phyloP scores from a whole-genome alignment of 1,284 basidiomycete species.

The Cryptococcus wingfieldii region DNA sequence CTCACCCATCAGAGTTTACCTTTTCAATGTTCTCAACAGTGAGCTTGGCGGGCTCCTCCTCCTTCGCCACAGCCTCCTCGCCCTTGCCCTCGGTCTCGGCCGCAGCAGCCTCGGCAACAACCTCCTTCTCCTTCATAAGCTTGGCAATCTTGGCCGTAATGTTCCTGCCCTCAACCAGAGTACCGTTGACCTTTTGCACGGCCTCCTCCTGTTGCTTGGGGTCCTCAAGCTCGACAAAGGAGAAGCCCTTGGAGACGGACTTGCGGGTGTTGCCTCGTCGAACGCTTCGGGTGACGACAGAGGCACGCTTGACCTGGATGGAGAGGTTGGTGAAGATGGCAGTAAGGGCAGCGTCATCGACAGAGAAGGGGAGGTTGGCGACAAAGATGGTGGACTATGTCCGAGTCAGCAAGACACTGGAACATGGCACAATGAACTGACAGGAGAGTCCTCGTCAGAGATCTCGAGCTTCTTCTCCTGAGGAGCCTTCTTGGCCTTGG shows the following conservation, averaged over 20 bases:
- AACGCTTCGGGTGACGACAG: constrained; percentile 63
- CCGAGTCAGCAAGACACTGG: neutral
- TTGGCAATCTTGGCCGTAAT: constrained; percentile 81
- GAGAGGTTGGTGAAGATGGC: constrained; percentile 76
- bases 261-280: constrained; percentile 50
- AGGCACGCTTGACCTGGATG: constrained; percentile 73
- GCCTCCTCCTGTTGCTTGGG: constrained; percentile 82
- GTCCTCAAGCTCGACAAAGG: constrained; percentile 83
- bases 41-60: neutral
- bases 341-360: constrained; percentile 72
- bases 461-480: constrained; percentile 49
- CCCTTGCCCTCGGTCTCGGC: neutral
- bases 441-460: constrained; percentile 58
- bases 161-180: constrained; percentile 70
- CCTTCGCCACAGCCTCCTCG: constrained; percentile 5
- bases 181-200: constrained; percentile 69
- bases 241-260: constrained; percentile 80
- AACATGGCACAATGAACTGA: constrained; percentile 12
- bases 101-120: constrained; percentile 14
- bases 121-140: constrained; percentile 45
- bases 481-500: constrained; percentile 47
- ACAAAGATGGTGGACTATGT: constrained; percentile 82
- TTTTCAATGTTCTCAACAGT: neutral
- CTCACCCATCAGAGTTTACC: neutral
- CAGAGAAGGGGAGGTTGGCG: constrained; percentile 87